These are phyloP conservation scores for Fragaria iinumae DNA, from an alignment of 306 rosid genomes.

Conservation along the genomic window DNA sequence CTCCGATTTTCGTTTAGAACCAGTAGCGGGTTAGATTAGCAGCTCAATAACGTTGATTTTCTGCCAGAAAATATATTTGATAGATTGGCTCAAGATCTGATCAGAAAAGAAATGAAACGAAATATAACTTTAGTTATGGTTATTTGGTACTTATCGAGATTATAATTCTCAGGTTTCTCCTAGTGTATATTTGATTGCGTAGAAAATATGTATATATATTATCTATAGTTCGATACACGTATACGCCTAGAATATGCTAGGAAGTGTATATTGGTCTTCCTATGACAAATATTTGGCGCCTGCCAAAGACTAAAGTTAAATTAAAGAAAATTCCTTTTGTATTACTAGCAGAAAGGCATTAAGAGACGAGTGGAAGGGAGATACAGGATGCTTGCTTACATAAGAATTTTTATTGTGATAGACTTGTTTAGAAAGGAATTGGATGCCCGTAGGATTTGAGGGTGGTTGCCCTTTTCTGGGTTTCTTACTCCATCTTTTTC, in stretches of 20 bases:
- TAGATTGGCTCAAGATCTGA: neutral
- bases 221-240: too few relatives aligned
- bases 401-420: neutral
- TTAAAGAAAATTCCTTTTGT: too few relatives aligned
- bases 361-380: neutral
- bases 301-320: neutral
- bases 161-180: neutral
- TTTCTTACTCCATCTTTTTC: conserved; percentile 28
- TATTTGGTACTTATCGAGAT: too few relatives aligned
- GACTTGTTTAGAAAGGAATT: conserved; percentile 18
- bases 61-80: neutral
- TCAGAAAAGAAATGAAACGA: neutral
- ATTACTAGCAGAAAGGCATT: neutral
- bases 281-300: neutral
- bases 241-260: neutral
- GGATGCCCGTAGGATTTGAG: conserved; percentile 10
- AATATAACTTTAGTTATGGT: neutral
- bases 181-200: neutral
- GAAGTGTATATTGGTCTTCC: neutral
- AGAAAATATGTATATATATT: neutral
- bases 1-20: neutral
- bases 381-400: neutral
- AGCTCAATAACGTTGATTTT: neutral
- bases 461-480: conserved; percentile 21
- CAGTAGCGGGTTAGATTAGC: neutral